Conservation (phyloP, 441 rosid genomes). For the Gossypium davidsonii region DNA sequence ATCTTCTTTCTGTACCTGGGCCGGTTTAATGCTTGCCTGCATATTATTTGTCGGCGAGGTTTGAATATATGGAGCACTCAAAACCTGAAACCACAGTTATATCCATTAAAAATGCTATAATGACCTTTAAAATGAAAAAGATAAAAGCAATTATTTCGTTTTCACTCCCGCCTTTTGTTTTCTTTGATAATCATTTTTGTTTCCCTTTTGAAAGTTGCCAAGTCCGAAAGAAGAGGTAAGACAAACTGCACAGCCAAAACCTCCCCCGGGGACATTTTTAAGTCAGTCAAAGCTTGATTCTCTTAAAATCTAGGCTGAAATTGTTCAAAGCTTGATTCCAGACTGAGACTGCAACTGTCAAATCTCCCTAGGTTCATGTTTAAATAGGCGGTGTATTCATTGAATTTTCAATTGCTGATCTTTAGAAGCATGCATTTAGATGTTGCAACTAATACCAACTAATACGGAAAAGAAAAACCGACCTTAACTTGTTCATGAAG, state of each 20-base stretch:
- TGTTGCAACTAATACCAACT: not conserved
- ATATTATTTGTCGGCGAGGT: constrained; percentile 32
- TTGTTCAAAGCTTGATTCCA: not conserved
- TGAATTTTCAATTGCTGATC: not conserved
- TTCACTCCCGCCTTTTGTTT: not conserved
- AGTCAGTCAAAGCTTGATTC: not conserved
- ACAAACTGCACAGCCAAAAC: not conserved
- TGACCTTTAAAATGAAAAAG: not conserved
- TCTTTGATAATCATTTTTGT: not conserved
- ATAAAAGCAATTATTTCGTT: not conserved
- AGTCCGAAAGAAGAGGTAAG: not conserved
- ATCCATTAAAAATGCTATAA: not conserved
- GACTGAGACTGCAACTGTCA: not conserved
- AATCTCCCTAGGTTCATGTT: not conserved
- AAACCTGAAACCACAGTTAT: constrained; percentile 46
- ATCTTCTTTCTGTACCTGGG: not conserved
- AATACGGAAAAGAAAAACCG: constrained; percentile 12
- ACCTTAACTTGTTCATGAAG: constrained; percentile 98
- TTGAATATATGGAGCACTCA: constrained; percentile 92
- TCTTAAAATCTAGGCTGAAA: not conserved
- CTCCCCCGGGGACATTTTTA: not conserved
- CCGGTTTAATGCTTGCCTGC: constrained; percentile 39
- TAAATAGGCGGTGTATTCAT: not conserved
- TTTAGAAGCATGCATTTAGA: not conserved
- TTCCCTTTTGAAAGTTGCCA: not conserved